Conservation (phyloP, 1,139 yeast genomes). For the Candida sanyaensis region DNA sequence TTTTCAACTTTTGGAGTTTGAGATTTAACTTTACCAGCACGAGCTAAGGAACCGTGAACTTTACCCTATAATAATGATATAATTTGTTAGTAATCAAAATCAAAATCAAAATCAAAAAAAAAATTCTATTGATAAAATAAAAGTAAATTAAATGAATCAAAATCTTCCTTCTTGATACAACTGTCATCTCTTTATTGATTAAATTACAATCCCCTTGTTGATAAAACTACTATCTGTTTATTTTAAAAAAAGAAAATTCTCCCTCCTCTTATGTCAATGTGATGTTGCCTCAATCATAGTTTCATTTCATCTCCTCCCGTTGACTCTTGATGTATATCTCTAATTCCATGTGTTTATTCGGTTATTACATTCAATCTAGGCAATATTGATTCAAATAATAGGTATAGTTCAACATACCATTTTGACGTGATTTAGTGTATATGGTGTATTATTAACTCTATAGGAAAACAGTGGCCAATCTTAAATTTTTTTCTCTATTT, state of each 20-base stretch:
- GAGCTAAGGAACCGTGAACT: constrained; percentile 98
- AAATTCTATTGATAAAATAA: too few species aligned
- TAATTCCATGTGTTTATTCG: not conserved
- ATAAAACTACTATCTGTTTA: too few species aligned
- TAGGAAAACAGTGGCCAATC: not conserved
- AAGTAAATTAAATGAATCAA: too few species aligned
- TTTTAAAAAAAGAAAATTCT: too few species aligned
- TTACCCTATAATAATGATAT: constrained; percentile 32
- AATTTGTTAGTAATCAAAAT: constrained; percentile 26
- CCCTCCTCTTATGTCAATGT: too few species aligned
- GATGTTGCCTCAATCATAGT: not conserved
- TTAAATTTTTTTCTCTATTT: constrained; percentile 6
- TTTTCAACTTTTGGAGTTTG: constrained; percentile 68
- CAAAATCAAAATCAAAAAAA: too few species aligned
- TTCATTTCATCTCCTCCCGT: not conserved
- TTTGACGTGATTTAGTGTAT: constrained; percentile 17
- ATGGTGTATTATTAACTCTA: constrained; percentile 13
- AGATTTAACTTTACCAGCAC: constrained; percentile 99
- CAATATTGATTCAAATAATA: not conserved
- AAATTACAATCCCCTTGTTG: too few species aligned
- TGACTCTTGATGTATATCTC: too few species aligned
- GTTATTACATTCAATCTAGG: not conserved
- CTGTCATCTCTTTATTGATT: too few species aligned
- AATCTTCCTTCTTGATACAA: too few species aligned
- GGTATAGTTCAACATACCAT: constrained; percentile 20